A percentile compares a stretch with the other conserved stretches of the same genome.
Conservation (phyloP, 352 stramenopile genomes). For the Pythium chondricola region DNA sequence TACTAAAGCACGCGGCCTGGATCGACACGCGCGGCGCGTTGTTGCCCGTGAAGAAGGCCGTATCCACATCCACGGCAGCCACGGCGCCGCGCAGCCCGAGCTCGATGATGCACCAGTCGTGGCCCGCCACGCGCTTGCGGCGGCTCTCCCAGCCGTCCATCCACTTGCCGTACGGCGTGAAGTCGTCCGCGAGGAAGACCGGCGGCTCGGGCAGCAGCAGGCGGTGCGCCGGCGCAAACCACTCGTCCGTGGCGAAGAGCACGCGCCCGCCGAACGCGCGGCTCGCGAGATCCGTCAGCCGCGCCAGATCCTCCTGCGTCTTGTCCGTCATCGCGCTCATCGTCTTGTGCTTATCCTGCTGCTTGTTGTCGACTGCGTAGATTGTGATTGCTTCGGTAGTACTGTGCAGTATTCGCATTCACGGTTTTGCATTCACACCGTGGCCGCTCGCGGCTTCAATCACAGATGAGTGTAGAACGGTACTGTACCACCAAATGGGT, state of each 20-base stretch:
- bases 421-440: not conserved
- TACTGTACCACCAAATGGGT: no score
- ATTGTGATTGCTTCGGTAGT: not conserved
- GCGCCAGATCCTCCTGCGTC: slow-evolving; percentile 15
- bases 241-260: slow-evolving; percentile 91
- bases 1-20: slow-evolving; percentile 68
- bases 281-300: slow-evolving; percentile 61
- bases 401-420: not conserved
- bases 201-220: slow-evolving; percentile 69
- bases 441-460: no score
- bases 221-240: slow-evolving; percentile 88
- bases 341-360: not conserved
- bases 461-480: no score
- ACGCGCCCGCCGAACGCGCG: slow-evolving; percentile 50
- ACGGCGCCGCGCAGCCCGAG: slow-evolving; percentile 71
- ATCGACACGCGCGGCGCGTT: slow-evolving; percentile 77
- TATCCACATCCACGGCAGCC: slow-evolving; percentile 84
- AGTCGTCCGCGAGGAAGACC: slow-evolving; percentile 89
- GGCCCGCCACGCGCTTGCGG: slow-evolving; percentile 75
- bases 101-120: slow-evolving; percentile 91
- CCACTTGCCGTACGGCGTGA: slow-evolving; percentile 91
- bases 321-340: not conserved
- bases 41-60: slow-evolving; percentile 94
- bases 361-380: not conserved
- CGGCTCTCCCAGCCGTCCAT: slow-evolving; percentile 96